Conservation (phyloP, 2,329 filamentous ascomycete genomes). For the Aspergillus puulaauensis region DNA sequence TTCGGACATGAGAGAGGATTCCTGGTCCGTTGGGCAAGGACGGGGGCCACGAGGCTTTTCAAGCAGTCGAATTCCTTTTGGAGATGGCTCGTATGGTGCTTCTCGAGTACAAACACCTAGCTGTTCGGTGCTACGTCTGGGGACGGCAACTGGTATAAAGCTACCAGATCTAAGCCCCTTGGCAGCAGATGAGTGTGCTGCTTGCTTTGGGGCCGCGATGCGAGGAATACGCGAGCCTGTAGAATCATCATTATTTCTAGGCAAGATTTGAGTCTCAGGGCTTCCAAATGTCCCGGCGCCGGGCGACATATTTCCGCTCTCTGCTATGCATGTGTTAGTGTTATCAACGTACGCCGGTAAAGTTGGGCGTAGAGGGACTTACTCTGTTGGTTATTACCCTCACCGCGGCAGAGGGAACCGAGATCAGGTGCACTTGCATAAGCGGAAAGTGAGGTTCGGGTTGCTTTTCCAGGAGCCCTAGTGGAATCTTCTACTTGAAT, state of each 20-base stretch:
- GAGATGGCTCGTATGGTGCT: background rate
- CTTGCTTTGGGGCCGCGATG: background rate
- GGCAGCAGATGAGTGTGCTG: background rate
- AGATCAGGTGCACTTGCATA: background rate
- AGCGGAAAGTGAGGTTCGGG: background rate
- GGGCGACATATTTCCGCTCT: background rate
- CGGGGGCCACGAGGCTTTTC: slow-evolving; percentile 13
- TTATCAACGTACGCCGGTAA: background rate
- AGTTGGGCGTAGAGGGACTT: background rate
- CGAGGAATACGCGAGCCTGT: slow-evolving; percentile 1
- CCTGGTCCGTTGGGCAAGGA: background rate
- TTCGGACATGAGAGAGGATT: background rate
- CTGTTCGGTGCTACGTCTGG: slow-evolving; percentile 8
- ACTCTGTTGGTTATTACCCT: background rate
- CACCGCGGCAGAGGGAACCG: background rate
- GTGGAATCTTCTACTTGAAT: background rate
- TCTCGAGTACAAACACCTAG: background rate
- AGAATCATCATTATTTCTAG: background rate
- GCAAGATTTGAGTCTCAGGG: background rate
- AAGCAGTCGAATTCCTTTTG: slow-evolving; percentile 5
- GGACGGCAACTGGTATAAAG: slow-evolving; percentile 15
- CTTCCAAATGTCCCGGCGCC: background rate
- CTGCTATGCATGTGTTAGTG: background rate
- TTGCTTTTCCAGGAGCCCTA: background rate
- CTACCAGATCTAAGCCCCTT: slow-evolving; percentile 12